Evolutionary conservation across 192 early-diverging fungal genomes (phyloP).

Genomic region (Gamsiella multidivaricata): DNA sequence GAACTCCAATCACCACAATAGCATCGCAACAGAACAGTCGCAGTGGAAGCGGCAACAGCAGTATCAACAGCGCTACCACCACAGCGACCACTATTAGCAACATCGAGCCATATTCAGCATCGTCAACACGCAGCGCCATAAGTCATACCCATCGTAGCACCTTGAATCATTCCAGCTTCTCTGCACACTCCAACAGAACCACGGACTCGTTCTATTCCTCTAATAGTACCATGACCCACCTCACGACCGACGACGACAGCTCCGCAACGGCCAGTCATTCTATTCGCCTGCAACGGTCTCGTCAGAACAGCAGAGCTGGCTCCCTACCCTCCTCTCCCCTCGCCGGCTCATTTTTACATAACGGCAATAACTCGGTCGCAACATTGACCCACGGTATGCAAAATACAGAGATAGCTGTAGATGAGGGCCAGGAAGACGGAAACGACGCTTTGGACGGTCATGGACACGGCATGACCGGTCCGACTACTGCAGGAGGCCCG

Average conservation of each 20-base stretch:
- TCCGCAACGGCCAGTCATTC: constrained; percentile 19
- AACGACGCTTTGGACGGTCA: neutral
- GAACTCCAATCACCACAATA: constrained; percentile 2
- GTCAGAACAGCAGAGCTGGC: constrained; percentile 22
- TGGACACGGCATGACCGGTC: neutral
- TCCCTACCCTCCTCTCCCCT: constrained; percentile 29
- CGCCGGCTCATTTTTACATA: constrained; percentile 6
- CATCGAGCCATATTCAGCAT: neutral
- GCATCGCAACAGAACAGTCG: neutral
- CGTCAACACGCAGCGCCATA: neutral
- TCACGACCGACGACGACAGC: constrained; percentile 41
- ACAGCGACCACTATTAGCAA: constrained; percentile 3
- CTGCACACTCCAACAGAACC: constrained; percentile 35
- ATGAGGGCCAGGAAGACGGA: neutral
- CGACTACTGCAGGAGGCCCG: neutral
- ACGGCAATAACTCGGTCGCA: neutral
- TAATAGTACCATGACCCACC: constrained; percentile 18
- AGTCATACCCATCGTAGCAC: neutral
- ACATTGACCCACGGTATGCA: constrained; percentile 12
- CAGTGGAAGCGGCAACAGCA: neutral
- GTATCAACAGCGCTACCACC: neutral
- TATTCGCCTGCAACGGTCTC: constrained; percentile 11
- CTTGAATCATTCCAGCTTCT: constrained; percentile 18
- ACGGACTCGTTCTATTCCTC: constrained; percentile 33
- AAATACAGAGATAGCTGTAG: neutral